Percentiles rank a stretch among this genome's conserved stretches.
phyloP scores from a whole-genome alignment of 2,329 filamentous ascomycete species.

The Dryadomyces quercivorus region DNA sequence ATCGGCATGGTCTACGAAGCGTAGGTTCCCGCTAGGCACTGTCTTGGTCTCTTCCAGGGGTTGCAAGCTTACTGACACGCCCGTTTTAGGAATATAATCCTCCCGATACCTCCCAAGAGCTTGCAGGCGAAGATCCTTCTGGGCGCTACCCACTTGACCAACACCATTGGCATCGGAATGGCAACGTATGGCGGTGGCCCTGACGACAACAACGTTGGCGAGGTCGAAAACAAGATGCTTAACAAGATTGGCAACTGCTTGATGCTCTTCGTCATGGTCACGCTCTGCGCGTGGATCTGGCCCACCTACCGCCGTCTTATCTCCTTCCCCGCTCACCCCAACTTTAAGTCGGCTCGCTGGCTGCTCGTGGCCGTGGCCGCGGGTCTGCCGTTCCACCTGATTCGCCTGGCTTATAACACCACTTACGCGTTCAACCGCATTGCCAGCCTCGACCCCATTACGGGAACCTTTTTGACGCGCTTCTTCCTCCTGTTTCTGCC shows the following conservation, averaged over 20 bases:
- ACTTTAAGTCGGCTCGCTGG: slow-evolving; percentile 8
- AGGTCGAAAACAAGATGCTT: slow-evolving; percentile 9
- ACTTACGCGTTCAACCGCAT: slow-evolving; percentile 13
- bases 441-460: slow-evolving; percentile 12
- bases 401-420: slow-evolving; percentile 13
- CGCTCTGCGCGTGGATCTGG: slow-evolving; percentile 13
- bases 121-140: slow-evolving; percentile 14
- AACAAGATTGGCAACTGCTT: slow-evolving; percentile 14
- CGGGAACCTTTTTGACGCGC: slow-evolving; percentile 13
- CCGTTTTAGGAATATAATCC: slow-evolving; percentile 11
- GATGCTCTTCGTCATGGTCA: slow-evolving; percentile 13
- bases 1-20: slow-evolving; percentile 18
- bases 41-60: no score
- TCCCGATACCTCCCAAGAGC: slow-evolving; percentile 9
- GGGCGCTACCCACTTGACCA: slow-evolving; percentile 14
- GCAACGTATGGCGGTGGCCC: slow-evolving; percentile 13
- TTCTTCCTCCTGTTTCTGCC: slow-evolving; percentile 13
- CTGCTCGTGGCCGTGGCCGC: slow-evolving; percentile 8
- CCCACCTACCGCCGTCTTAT: slow-evolving; percentile 11
- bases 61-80: not conserved
- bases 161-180: slow-evolving; percentile 13
- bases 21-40: slow-evolving; percentile 8
- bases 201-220: slow-evolving; percentile 4
- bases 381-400: slow-evolving; percentile 13
- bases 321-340: slow-evolving; percentile 7